Evolutionary conservation across 169 alveolate species (phyloP), one percentile per base, ranked within the genome.

Genomic region (Plasmodium gallinaceum): DNA sequence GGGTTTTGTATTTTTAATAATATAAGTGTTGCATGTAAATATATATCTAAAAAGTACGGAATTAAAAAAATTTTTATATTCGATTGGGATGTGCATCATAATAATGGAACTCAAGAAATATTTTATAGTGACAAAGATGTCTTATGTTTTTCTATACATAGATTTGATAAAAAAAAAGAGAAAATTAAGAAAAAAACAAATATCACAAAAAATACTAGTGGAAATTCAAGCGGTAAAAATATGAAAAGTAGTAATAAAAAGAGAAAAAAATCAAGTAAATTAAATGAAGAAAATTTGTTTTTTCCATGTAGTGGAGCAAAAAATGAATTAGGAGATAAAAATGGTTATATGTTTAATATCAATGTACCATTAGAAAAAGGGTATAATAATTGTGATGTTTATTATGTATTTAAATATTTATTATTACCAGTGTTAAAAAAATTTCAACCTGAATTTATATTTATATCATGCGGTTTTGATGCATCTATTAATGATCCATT

Each of bases 41-140:
- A 97, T 90, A 94, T 96, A 14, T 95, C 88, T 86, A 89, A 93
- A 66, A 83, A 86, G 48, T 95, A 96, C 87, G 94, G 96, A 16
- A 94, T 98, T 16, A 88, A 95, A 75, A 95, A 97, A 71, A 94
- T 97, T 1, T 98, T 98, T 5, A 97, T 98, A 70, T 93, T 98
- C 51, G 99, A 98, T 90, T 96, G 97, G 94, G 99, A 98, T 90
- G 98, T 97, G 14, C 99, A 98, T 91, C 99, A 97, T 90, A 99
- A 99, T 16, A 96, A 98, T 92, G 99, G 99, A 10, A 98, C 99
- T 6, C 98, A 97, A 66, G 98, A 96, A 66, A 96, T 97, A 18
- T 94, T 98, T 48, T 88, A 85, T 83, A 74, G 68, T 42, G 94
- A 92, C 37, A 51, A 76, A 26, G 70, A 66, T 22, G 96, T 94